These are phyloP conservation scores for Acanthamoeba castellanii DNA, from an alignment of 208 protist genomes.

Conservation along the genomic window DNA sequence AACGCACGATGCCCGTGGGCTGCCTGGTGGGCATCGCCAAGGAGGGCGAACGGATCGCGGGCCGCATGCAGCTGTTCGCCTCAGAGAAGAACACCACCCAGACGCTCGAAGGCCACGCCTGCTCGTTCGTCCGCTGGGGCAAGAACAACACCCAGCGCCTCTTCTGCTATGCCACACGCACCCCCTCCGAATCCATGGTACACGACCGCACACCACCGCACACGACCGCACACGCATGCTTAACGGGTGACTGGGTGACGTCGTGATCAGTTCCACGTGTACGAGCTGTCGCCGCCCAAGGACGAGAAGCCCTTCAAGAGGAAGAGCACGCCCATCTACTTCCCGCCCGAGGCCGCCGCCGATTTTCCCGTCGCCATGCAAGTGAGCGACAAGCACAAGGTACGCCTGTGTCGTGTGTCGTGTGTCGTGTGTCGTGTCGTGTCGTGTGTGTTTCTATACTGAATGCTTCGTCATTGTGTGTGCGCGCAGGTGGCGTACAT, in stretches of 20 bases:
- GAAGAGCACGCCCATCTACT: slow-evolving; percentile 89
- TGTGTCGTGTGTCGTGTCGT: neutral
- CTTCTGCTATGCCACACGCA: slow-evolving; percentile 96
- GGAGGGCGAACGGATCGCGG: slow-evolving; percentile 90
- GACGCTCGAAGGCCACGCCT: slow-evolving; percentile 97
- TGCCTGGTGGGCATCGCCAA: slow-evolving; percentile 94
- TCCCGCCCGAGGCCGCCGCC: slow-evolving; percentile 89
- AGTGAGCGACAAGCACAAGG: slow-evolving; percentile 94
- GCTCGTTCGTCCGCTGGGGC: slow-evolving; percentile 92
- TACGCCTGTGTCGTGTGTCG: slow-evolving; percentile 88
- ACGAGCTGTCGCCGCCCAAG: slow-evolving; percentile 88
- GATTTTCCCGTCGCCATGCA: slow-evolving; percentile 99
- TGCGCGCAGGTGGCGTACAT: slow-evolving; percentile 89
- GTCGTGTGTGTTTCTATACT: too few species aligned
- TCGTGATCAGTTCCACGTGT: slow-evolving; percentile 86
- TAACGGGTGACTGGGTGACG: neutral
- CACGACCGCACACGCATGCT: neutral
- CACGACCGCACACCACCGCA: neutral
- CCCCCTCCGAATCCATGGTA: slow-evolving; percentile 79
- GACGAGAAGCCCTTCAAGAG: slow-evolving; percentile 86
- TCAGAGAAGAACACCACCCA: slow-evolving; percentile 96
- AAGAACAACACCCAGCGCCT: slow-evolving; percentile 91
- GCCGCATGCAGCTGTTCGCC: slow-evolving; percentile 97
- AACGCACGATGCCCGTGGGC: slow-evolving; percentile 96
- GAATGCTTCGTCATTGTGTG: too few species aligned